Conservation (phyloP, 306 rosid species). For the Sindora glabra region DNA sequence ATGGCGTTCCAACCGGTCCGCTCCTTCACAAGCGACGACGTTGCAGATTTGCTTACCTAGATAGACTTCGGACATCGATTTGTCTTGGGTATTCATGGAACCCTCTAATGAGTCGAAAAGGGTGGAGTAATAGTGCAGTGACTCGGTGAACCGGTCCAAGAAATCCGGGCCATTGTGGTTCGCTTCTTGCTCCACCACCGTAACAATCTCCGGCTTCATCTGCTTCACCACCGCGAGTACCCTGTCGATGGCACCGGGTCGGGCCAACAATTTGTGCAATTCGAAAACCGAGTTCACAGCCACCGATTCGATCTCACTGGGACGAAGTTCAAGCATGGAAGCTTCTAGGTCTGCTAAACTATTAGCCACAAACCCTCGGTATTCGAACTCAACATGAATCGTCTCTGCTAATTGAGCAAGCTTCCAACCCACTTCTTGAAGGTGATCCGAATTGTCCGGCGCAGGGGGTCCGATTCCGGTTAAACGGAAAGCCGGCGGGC, state of each 20-base stretch:
- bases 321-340: slow-evolving; percentile 73
- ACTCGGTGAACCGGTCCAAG: slow-evolving; percentile 79
- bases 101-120: slow-evolving; percentile 89
- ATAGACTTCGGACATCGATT: slow-evolving; percentile 70
- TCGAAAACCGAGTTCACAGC: slow-evolving; percentile 91
- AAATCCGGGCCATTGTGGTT: slow-evolving; percentile 66
- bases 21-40: slow-evolving; percentile 81
- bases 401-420: slow-evolving; percentile 76
- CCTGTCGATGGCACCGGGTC: slow-evolving; percentile 77
- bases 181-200: slow-evolving; percentile 86
- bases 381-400: slow-evolving; percentile 69
- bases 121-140: slow-evolving; percentile 83
- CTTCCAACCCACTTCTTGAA: slow-evolving; percentile 90
- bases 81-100: slow-evolving; percentile 48
- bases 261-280: slow-evolving; percentile 64
- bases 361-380: slow-evolving; percentile 74
- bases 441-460: slow-evolving; percentile 67
- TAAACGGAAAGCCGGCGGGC: no score
- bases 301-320: slow-evolving; percentile 59
- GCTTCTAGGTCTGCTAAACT: slow-evolving; percentile 85
- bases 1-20: slow-evolving; percentile 84
- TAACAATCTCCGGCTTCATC: slow-evolving; percentile 73
- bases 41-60: slow-evolving; percentile 84
- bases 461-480: slow-evolving; percentile 29
- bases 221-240: slow-evolving; percentile 59